Conservation (phyloP, 2,329 filamentous ascomycete species). For the Fusarium sp. region DNA sequence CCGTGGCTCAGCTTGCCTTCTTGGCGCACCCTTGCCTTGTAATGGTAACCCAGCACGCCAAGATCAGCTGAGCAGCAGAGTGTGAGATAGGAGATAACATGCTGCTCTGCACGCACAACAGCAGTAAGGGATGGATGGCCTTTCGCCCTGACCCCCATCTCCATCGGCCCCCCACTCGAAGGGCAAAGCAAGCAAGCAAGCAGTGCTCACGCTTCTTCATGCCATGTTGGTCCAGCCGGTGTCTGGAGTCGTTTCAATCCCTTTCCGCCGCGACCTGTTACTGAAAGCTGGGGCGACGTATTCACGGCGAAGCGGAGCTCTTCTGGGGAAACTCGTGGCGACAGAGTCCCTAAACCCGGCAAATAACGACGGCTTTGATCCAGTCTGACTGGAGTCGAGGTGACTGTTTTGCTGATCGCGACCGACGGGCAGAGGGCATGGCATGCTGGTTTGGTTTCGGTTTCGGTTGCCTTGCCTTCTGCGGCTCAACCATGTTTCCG, state of each 20-base stretch:
- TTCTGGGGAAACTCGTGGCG: background rate
- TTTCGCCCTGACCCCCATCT: too few species aligned
- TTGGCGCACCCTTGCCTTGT: slow-evolving; percentile 4
- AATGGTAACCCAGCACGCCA: slow-evolving; percentile 15
- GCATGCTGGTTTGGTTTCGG: slow-evolving; percentile 11
- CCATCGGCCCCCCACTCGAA: slow-evolving; percentile 18
- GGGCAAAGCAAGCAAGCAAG: slow-evolving; percentile 22
- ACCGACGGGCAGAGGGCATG: slow-evolving; percentile 6
- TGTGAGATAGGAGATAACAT: slow-evolving; percentile 27
- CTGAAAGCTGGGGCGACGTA: slow-evolving; percentile 11
- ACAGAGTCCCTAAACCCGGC: background rate
- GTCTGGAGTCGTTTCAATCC: background rate
- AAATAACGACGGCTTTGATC: background rate
- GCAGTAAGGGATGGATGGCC: background rate
- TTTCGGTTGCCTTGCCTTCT: slow-evolving; percentile 15
- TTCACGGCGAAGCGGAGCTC: slow-evolving; percentile 9
- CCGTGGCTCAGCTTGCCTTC: background rate
- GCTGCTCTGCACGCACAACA: slow-evolving; percentile 4
- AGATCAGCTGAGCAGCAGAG: slow-evolving; percentile 18
- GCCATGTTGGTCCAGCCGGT: background rate
- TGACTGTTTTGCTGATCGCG: slow-evolving; percentile 16
- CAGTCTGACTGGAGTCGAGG: slow-evolving; percentile 26
- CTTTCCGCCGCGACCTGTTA: slow-evolving; percentile 15
- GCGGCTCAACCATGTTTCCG: slow-evolving; percentile 18
- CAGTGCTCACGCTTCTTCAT: slow-evolving; percentile 11